These are phyloP conservation scores for Fusarium citri DNA, from an alignment of 2,329 filamentous ascomycete genomes.

Conservation along the genomic window DNA sequence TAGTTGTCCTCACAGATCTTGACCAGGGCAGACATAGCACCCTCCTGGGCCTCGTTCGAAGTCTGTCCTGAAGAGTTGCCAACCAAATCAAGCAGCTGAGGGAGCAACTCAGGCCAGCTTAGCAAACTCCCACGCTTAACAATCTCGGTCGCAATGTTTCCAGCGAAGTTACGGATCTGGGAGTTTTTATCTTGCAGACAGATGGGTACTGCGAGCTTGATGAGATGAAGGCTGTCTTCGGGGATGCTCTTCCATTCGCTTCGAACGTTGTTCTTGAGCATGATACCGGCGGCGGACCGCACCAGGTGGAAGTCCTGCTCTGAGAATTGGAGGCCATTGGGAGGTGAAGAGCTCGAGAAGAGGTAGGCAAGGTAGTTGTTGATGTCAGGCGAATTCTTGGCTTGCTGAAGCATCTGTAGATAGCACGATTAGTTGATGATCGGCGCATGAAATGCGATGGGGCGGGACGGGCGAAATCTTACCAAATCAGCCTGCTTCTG, in stretches of 20 bases:
- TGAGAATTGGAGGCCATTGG: constrained; percentile 69
- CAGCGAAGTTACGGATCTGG: constrained; percentile 89
- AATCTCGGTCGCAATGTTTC: constrained; percentile 94
- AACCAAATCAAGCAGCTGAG: constrained; percentile 83
- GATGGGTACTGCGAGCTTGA: constrained; percentile 82
- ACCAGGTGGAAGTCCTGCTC: constrained; percentile 76
- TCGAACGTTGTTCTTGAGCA: constrained; percentile 95
- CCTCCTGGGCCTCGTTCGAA: constrained; percentile 82
- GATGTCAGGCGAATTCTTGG: constrained; percentile 89
- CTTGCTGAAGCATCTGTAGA: constrained; percentile 88
- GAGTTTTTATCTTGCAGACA: constrained; percentile 83
- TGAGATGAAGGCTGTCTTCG: constrained; percentile 76
- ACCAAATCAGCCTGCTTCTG: constrained; percentile 93
- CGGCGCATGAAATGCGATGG: constrained; percentile 27
- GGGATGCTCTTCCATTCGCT: constrained; percentile 80
- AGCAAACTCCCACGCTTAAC: constrained; percentile 86
- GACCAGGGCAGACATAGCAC: constrained; percentile 89
- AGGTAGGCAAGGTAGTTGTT: constrained; percentile 97
- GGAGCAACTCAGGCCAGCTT: constrained; percentile 90
- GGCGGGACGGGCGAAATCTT: constrained; percentile 50
- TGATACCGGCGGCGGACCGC: constrained; percentile 88
- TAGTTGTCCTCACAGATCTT: constrained; percentile 98
- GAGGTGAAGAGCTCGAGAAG: constrained; percentile 76
- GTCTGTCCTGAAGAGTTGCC: constrained; percentile 77
- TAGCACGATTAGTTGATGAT: constrained; percentile 37